Evolutionary conservation across 306 rosid species (phyloP).

Genomic region (Prunus dulcis): DNA sequence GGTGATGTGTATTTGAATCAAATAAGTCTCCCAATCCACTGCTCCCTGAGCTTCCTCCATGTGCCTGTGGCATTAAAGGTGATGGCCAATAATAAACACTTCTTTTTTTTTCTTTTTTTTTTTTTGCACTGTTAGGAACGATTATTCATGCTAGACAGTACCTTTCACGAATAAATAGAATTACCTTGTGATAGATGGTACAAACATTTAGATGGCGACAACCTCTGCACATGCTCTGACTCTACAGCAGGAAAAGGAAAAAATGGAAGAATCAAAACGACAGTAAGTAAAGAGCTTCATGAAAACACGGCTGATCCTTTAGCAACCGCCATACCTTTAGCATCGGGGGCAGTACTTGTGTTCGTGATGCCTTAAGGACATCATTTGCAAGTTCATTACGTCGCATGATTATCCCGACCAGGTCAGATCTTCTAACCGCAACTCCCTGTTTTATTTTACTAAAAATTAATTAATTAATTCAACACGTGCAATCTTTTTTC

Average conservation of each 20-base stretch:
- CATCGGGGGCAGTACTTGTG: constrained; percentile 82
- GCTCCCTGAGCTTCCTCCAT: constrained; percentile 64
- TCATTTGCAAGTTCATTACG: constrained; percentile 91
- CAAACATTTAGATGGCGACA: constrained; percentile 93
- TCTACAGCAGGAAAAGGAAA: constrained; percentile 44
- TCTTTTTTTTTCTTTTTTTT: no score
- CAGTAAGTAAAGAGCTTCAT: constrained; percentile 8
- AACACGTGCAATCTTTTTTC: neutral
- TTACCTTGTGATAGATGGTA: constrained; percentile 88
- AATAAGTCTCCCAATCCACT: constrained; percentile 74
- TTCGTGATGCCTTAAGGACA: constrained; percentile 65
- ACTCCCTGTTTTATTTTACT: constrained; percentile 50
- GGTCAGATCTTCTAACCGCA: constrained; percentile 71
- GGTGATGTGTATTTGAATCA: constrained; percentile 56
- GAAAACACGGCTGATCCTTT: constrained; percentile 19
- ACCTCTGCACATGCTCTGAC: constrained; percentile 67
- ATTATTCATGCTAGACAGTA: neutral
- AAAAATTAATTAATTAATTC: constrained; percentile 4
- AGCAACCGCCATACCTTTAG: constrained; percentile 44
- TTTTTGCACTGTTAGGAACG: neutral
- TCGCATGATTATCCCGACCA: constrained; percentile 81
- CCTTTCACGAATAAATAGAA: constrained; percentile 12
- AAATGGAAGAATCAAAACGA: constrained; percentile 12
- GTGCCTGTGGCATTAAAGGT: constrained; percentile 47
- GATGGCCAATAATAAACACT: neutral